Evolutionary conservation across 2,329 filamentous ascomycete genomes (phyloP).

Genomic region (Aspergillus arachidicola): DNA sequence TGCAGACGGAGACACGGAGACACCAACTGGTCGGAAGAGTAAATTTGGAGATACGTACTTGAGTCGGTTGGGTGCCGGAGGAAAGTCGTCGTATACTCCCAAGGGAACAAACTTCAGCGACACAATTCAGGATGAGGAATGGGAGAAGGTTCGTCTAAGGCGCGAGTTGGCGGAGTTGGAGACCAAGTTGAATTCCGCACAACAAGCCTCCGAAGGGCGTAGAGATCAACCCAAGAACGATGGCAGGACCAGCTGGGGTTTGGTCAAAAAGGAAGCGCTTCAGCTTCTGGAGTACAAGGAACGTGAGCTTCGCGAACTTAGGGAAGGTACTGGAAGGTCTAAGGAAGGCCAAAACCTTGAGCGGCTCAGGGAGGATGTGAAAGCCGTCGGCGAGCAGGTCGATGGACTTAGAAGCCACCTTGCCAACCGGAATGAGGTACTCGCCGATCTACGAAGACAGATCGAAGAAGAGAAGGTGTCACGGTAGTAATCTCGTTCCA

Average conservation of each 20-base stretch:
- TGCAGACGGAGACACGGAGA: slow-evolving; percentile 74
- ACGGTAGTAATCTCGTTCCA: slow-evolving; percentile 28
- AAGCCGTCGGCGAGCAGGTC: slow-evolving; percentile 90
- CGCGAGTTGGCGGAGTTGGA: slow-evolving; percentile 90
- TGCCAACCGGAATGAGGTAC: slow-evolving; percentile 70
- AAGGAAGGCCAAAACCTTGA: slow-evolving; percentile 73
- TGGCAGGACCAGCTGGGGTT: slow-evolving; percentile 79
- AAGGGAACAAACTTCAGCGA: slow-evolving; percentile 87
- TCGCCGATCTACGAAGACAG: slow-evolving; percentile 76
- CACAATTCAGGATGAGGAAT: slow-evolving; percentile 84
- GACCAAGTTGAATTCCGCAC: slow-evolving; percentile 80
- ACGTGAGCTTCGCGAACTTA: slow-evolving; percentile 74
- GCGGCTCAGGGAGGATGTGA: slow-evolving; percentile 80
- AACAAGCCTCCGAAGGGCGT: slow-evolving; percentile 69
- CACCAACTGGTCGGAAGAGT: slow-evolving; percentile 83
- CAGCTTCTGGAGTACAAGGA: slow-evolving; percentile 93
- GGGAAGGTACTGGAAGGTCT: slow-evolving; percentile 54
- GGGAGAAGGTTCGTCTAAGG: slow-evolving; percentile 95
- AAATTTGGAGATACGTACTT: slow-evolving; percentile 98
- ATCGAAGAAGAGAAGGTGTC: slow-evolving; percentile 82
- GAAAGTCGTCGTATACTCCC: slow-evolving; percentile 76
- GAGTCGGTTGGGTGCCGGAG: slow-evolving; percentile 76
- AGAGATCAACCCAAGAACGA: slow-evolving; percentile 58
- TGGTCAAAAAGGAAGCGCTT: slow-evolving; percentile 92
- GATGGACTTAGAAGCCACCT: slow-evolving; percentile 86